Evolutionary conservation across 2,329 filamentous ascomycete species (phyloP).

Genomic region (Botryosphaeria dothidea): DNA sequence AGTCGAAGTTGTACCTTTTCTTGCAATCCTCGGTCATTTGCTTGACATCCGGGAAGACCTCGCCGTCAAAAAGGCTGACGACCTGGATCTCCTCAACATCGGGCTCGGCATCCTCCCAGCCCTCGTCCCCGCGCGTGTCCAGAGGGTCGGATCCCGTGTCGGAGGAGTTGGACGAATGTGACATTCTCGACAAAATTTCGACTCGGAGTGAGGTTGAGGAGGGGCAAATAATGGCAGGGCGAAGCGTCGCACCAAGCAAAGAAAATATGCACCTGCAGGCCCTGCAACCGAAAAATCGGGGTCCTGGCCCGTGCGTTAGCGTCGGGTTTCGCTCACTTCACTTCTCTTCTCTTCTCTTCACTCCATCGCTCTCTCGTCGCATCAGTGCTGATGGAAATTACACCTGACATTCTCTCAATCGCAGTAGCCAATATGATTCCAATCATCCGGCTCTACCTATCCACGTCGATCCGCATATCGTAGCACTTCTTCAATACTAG

Average conservation of each 20-base stretch:
- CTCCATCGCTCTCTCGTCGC: not conserved
- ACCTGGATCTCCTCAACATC: conserved; percentile 39
- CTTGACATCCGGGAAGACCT: conserved; percentile 28
- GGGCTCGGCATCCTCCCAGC: conserved; percentile 47
- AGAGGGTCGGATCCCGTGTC: conserved; percentile 13
- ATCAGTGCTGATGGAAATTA: too few relatives aligned
- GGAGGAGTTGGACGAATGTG: conserved; percentile 15
- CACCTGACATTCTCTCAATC: too few relatives aligned
- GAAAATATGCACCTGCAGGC: conserved; percentile 6
- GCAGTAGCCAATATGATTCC: too few relatives aligned
- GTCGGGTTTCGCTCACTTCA: not conserved
- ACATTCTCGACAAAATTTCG: not conserved
- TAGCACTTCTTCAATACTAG: too few relatives aligned
- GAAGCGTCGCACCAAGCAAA: not conserved
- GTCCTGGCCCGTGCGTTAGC: not conserved
- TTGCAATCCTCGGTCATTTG: conserved; percentile 41
- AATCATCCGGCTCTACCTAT: too few relatives aligned
- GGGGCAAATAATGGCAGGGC: not conserved
- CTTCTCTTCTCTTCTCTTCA: not conserved
- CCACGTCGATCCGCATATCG: too few relatives aligned
- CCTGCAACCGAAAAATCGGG: conserved; percentile 12
- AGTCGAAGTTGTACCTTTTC: conserved; percentile 42
- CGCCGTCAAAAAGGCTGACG: conserved; percentile 43
- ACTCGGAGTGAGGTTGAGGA: not conserved
- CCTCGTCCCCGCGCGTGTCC: conserved; percentile 35